Conservation (phyloP, 495 filamentous ascomycete species). For the Penicillium argentinense region DNA sequence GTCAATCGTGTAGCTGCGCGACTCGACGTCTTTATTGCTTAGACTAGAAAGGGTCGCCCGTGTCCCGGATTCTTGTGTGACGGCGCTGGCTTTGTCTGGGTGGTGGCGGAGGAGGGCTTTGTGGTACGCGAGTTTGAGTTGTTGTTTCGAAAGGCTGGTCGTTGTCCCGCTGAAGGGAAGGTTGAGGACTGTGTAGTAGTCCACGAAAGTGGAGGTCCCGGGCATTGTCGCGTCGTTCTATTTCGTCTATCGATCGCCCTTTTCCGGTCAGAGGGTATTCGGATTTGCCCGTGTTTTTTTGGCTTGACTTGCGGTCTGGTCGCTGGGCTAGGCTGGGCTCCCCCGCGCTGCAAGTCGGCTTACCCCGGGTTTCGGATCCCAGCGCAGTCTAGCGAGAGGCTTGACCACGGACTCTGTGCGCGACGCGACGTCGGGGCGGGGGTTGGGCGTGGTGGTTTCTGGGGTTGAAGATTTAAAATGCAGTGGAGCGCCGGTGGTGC, state of each 20-base stretch:
- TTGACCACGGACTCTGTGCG: no score
- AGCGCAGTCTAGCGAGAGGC: no score
- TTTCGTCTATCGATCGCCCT: constrained; percentile 6
- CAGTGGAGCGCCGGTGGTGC: background rate
- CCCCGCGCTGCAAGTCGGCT: no score
- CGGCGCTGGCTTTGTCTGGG: constrained; percentile 65
- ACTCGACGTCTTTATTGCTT: background rate
- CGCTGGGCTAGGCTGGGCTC: no score
- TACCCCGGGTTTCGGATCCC: no score
- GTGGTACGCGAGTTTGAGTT: constrained; percentile 75
- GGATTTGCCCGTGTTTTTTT: no score
- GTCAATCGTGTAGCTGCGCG: constrained; percentile 60
- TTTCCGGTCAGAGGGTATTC: no score
- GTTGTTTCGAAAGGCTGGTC: constrained; percentile 34
- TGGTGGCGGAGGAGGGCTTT: constrained; percentile 76
- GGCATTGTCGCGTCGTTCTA: constrained; percentile 23
- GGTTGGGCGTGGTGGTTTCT: background rate
- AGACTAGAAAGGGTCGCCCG: background rate
- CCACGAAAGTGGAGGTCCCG: constrained; percentile 14
- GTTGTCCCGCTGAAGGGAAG: constrained; percentile 39
- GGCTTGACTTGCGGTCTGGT: no score
- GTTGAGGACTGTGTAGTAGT: constrained; percentile 55
- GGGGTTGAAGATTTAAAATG: constrained; percentile 4
- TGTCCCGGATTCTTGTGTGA: constrained; percentile 14
- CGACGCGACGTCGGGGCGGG: no score